phyloP scores from a whole-genome alignment of 2,329 filamentous ascomycete genomes.

The Trichophaea hybrida region DNA sequence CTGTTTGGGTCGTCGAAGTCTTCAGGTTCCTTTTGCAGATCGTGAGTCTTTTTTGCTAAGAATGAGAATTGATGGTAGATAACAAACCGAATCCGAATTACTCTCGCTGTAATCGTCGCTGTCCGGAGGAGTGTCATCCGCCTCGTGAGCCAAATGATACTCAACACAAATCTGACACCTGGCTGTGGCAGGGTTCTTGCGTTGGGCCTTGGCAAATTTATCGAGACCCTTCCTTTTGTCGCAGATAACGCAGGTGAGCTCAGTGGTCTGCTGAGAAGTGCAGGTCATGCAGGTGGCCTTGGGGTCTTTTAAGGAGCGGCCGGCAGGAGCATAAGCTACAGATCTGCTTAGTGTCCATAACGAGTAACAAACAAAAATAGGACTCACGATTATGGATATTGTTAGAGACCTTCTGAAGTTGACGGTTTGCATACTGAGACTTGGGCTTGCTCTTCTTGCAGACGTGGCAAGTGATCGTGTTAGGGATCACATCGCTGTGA shows the following conservation, averaged over 20 bases:
- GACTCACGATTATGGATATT: slow-evolving; percentile 1
- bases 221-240: slow-evolving; percentile 35
- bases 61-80: not conserved
- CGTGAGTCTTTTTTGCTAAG: not conserved
- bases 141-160: slow-evolving; percentile 16
- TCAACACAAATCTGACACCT: slow-evolving; percentile 27
- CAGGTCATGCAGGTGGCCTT: slow-evolving; percentile 30
- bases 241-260: slow-evolving; percentile 39
- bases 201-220: slow-evolving; percentile 39
- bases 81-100: not conserved
- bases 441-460: slow-evolving; percentile 19
- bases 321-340: slow-evolving; percentile 17
- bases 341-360: too few relatives aligned
- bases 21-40: not conserved
- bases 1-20: not conserved
- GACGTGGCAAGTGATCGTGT: slow-evolving; percentile 19
- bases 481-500: slow-evolving; percentile 3
- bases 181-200: slow-evolving; percentile 36
- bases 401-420: slow-evolving; percentile 17
- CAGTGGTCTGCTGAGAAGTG: slow-evolving; percentile 33
- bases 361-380: too few relatives aligned
- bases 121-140: slow-evolving; percentile 16
- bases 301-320: slow-evolving; percentile 9
- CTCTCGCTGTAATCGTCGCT: slow-evolving; percentile 8
- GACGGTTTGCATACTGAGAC: slow-evolving; percentile 23